phyloP scores from a whole-genome alignment of 306 rosid genomes.

The Argentina anserina region DNA sequence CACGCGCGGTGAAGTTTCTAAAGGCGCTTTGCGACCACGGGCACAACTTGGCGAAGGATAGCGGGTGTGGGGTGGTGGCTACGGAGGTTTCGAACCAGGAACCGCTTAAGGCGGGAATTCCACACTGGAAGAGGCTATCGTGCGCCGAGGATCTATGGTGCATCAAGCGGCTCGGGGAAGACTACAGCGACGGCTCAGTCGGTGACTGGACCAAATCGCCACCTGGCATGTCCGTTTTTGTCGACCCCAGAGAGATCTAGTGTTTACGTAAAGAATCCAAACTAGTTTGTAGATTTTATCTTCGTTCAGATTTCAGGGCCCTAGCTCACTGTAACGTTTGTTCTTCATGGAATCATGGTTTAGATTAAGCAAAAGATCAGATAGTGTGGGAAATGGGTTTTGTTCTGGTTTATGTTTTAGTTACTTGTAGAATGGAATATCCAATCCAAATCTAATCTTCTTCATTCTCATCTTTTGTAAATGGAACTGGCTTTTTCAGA shows the following conservation, averaged over 20 bases:
- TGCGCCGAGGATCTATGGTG: slow-evolving; percentile 84
- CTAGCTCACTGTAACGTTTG: neutral
- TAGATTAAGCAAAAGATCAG: slow-evolving; percentile 23
- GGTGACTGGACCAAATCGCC: slow-evolving; percentile 97
- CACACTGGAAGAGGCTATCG: slow-evolving; percentile 87
- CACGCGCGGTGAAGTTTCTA: slow-evolving; percentile 50
- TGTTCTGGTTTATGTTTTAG: slow-evolving; percentile 15
- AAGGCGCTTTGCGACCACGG: slow-evolving; percentile 62
- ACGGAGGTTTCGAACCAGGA: slow-evolving; percentile 76
- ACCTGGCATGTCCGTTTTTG: slow-evolving; percentile 74
- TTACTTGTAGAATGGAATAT: slow-evolving; percentile 29
- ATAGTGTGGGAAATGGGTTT: slow-evolving; percentile 18
- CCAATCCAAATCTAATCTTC: slow-evolving; percentile 1
- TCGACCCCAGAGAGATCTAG: slow-evolving; percentile 88
- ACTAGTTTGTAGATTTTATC: neutral
- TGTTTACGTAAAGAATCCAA: slow-evolving; percentile 21
- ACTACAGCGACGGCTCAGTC: slow-evolving; percentile 75
- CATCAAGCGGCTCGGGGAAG: slow-evolving; percentile 72
- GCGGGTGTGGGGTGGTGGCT: slow-evolving; percentile 68
- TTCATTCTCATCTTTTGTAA: slow-evolving; percentile 19
- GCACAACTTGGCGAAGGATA: slow-evolving; percentile 68
- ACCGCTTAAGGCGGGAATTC: slow-evolving; percentile 58
- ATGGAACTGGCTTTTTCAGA: slow-evolving; percentile 44
- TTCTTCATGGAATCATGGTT: slow-evolving; percentile 15
- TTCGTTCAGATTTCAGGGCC: neutral